Conservation (phyloP, 345 rosid species). For the Aegle marmelos region DNA sequence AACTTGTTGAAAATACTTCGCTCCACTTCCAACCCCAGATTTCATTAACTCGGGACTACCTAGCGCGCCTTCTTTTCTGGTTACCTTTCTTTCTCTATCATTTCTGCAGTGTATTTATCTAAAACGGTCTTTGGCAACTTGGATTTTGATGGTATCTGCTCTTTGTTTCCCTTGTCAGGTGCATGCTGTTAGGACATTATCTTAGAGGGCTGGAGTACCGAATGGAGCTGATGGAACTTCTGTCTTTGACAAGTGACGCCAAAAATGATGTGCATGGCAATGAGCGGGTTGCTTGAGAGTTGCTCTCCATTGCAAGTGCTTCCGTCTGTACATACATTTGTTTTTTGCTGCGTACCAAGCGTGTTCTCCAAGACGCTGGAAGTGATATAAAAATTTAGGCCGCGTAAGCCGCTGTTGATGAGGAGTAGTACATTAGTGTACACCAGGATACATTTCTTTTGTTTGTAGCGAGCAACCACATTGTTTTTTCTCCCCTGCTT, state of each 20-base stretch:
- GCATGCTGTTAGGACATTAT: constrained; percentile 90
- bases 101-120: background rate
- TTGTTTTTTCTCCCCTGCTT: background rate
- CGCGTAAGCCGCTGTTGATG: constrained; percentile 9
- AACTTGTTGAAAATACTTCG: constrained; percentile 77
- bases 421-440: constrained; percentile 17
- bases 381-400: constrained; percentile 11
- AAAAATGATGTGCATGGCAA: constrained; percentile 37
- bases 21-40: constrained; percentile 81
- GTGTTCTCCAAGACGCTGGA: constrained; percentile 21
- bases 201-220: constrained; percentile 88
- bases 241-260: constrained; percentile 47
- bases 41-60: constrained; percentile 81
- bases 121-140: background rate
- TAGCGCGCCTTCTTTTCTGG: constrained; percentile 97
- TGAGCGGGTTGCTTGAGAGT: constrained; percentile 32
- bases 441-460: constrained; percentile 17
- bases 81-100: constrained; percentile 28
- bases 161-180: constrained; percentile 43
- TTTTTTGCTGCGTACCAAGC: background rate
- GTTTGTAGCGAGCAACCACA: background rate
- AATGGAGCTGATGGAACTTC: constrained; percentile 73
- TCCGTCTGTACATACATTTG: constrained; percentile 26
- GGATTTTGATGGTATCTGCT: background rate
- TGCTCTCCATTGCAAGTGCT: constrained; percentile 10